Percentiles rank a stretch among this genome's conserved stretches.
These are phyloP conservation scores for Bipolaris zeicola DNA, from an alignment of 2,329 filamentous ascomycete species.

Conservation along the genomic window DNA sequence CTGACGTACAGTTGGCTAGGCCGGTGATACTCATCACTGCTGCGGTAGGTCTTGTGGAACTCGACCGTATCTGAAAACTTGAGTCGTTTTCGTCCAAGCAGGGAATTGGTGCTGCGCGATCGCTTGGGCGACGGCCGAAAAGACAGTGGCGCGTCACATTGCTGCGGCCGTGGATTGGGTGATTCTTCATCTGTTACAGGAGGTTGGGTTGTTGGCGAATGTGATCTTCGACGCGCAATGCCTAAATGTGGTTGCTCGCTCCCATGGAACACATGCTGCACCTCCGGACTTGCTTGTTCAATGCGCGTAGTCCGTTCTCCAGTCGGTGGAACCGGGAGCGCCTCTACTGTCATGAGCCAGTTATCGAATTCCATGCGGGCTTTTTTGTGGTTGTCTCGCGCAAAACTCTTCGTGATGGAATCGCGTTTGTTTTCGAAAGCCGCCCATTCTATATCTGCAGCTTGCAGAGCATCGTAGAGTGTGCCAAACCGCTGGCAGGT, in stretches of 20 bases:
- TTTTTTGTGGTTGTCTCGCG: conserved; percentile 18
- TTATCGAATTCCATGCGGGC: conserved; percentile 33
- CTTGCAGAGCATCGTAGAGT: conserved; percentile 20
- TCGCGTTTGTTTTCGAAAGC: conserved; percentile 17
- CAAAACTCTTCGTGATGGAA: conserved; percentile 19
- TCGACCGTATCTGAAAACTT: conserved; percentile 28
- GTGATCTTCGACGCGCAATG: conserved; percentile 14
- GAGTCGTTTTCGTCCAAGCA: conserved; percentile 22
- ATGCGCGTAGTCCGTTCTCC: neutral
- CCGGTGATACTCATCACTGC: conserved; percentile 22
- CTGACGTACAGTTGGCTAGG: conserved; percentile 27
- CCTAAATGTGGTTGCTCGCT: conserved; percentile 4
- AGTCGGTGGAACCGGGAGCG: neutral
- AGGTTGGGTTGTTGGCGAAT: conserved; percentile 10
- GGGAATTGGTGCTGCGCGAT: conserved; percentile 10
- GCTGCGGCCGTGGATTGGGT: neutral
- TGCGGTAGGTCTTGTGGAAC: conserved; percentile 26
- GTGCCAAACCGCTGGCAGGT: conserved; percentile 25
- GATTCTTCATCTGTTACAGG: neutral
- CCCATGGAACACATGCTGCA: neutral
- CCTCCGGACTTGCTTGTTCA: neutral
- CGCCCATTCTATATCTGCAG: conserved; percentile 21
- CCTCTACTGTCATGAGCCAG: conserved; percentile 32
- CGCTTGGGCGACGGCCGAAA: conserved; percentile 11
- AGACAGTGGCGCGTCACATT: conserved; percentile 1